Conservation (phyloP, 2,329 filamentous ascomycete species). For the Penicillium expansum region DNA sequence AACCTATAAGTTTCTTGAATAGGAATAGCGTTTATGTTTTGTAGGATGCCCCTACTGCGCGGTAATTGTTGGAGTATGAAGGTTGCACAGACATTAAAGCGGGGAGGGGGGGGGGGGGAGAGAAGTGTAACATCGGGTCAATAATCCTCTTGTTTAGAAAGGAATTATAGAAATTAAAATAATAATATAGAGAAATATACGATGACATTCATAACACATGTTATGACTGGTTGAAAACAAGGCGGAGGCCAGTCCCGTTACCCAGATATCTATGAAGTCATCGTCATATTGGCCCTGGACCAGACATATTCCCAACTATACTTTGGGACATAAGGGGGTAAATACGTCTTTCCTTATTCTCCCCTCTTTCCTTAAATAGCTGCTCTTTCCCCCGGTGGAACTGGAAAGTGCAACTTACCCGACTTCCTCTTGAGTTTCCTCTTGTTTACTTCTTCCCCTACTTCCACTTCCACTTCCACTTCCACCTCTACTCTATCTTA, state of each 20-base stretch:
- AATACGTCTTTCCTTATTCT: not conserved
- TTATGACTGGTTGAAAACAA: constrained; percentile 15
- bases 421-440: not conserved
- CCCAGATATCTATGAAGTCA: constrained; percentile 25
- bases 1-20: not conserved
- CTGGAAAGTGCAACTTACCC: not conserved
- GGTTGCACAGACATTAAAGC: constrained; percentile 1
- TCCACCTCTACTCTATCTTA: not conserved
- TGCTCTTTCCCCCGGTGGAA: not conserved
- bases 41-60: not conserved
- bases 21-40: not conserved
- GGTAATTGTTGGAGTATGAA: not conserved
- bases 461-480: not conserved
- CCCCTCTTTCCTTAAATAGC: constrained; percentile 6
- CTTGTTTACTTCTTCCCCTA: not conserved
- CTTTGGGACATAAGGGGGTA: no score
- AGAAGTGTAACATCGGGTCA: not conserved
- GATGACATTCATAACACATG: not conserved
- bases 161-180: not conserved
- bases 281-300: constrained; percentile 2
- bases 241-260: constrained; percentile 24
- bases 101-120: not conserved
- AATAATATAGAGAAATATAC: not conserved
- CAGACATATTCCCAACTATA: not conserved
- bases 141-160: not conserved